These are phyloP conservation scores for Candida odintsovae DNA, from an alignment of 805 yeast genomes.

Conservation along the genomic window DNA sequence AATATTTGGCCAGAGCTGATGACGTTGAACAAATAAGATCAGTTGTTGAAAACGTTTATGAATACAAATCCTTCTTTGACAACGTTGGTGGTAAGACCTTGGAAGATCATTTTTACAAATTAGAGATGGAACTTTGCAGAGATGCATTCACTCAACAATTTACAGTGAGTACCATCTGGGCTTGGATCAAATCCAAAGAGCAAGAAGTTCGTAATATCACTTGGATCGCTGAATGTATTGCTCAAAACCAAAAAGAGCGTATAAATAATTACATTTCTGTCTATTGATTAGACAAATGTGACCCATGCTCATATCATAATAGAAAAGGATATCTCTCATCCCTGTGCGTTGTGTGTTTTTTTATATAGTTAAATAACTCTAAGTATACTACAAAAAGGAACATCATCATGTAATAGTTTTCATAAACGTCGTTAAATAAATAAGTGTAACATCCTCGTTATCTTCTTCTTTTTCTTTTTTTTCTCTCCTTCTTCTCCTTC, in stretches of 20 bases:
- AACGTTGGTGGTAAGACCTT: conserved; percentile 49
- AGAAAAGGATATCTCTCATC: not conserved
- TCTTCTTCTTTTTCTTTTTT: no score
- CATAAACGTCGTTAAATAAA: conserved; percentile 3
- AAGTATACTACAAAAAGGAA: not conserved
- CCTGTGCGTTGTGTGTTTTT: not conserved
- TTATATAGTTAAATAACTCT: conserved; percentile 5
- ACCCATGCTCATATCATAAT: not conserved
- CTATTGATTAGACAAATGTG: conserved; percentile 37
- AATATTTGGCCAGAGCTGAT: conserved; percentile 66
- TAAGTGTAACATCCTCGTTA: no score
- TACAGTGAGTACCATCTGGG: conserved; percentile 86
- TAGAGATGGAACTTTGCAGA: conserved; percentile 88
- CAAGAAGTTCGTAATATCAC: conserved; percentile 96
- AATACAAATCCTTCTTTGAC: conserved; percentile 55
- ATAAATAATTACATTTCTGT: conserved; percentile 88
- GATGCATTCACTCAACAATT: conserved; percentile 96
- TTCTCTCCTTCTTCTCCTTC: no score
- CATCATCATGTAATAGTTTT: not conserved
- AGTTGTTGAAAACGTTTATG: conserved; percentile 58
- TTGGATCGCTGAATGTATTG: conserved; percentile 99
- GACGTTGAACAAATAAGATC: conserved; percentile 79
- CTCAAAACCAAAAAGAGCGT: conserved; percentile 95
- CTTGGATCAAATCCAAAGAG: conserved; percentile 93
- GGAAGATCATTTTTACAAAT: conserved; percentile 90